These are phyloP conservation scores for Chlorella sorokiniana DNA, from an alignment of 139 green algal species.

Conservation along the genomic window DNA sequence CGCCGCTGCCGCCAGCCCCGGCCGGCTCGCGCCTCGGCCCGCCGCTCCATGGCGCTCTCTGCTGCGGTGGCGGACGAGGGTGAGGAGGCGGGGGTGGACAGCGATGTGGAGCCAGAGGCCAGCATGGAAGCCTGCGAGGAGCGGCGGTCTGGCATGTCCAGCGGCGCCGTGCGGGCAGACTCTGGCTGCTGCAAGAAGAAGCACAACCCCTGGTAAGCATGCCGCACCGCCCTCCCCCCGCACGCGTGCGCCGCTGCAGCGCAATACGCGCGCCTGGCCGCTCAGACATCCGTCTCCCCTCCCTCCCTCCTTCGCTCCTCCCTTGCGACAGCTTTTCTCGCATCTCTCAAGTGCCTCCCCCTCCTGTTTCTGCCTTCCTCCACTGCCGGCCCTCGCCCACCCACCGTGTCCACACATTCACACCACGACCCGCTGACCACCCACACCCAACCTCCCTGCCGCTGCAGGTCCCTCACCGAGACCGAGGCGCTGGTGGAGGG, in stretches of 20 bases:
- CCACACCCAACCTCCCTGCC: neutral
- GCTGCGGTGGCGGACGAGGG: constrained; percentile 10
- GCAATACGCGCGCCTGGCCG: too few relatives aligned
- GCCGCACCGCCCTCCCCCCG: too few relatives aligned
- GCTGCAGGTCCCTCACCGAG: constrained; percentile 65
- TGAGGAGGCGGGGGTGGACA: neutral
- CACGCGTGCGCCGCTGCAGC: too few relatives aligned
- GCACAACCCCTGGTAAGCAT: constrained; percentile 66
- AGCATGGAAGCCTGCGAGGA: neutral
- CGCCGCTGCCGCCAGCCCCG: neutral
- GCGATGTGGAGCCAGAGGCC: neutral
- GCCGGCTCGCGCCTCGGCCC: constrained; percentile 19
- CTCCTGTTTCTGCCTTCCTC: too few relatives aligned
- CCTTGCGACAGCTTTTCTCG: too few relatives aligned
- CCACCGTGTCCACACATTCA: neutral
- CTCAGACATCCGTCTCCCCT: too few relatives aligned
- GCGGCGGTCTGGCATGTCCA: too few relatives aligned
- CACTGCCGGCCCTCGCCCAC: neutral
- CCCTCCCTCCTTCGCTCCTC: too few relatives aligned
- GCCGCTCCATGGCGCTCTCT: constrained; percentile 17
- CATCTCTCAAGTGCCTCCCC: too few relatives aligned
- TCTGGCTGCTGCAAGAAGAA: constrained; percentile 55
- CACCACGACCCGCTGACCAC: neutral
- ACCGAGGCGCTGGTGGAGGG: constrained; percentile 76
- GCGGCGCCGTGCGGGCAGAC: neutral